Evolutionary conservation across 345 rosid genomes (phyloP).

Genomic region (Citrus glauca): DNA sequence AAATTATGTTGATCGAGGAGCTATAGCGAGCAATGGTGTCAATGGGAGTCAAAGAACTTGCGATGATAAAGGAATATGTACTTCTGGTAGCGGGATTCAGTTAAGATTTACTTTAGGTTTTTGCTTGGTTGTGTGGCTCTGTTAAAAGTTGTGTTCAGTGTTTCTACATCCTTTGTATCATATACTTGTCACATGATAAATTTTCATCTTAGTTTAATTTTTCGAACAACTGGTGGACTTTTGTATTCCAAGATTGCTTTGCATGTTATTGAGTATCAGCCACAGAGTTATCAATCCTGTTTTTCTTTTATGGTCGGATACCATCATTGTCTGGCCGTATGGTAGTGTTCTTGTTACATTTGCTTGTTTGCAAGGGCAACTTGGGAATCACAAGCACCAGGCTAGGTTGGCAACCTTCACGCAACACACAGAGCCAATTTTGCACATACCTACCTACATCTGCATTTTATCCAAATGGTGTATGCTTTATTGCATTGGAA

Average conservation of each 20-base stretch:
- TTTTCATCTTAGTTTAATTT: neutral
- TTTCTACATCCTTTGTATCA: neutral
- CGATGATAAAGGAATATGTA: slow-evolving; percentile 53
- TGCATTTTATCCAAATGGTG: neutral
- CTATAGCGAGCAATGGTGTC: slow-evolving; percentile 91
- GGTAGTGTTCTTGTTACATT: neutral
- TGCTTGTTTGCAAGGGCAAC: neutral
- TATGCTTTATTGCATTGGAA: neutral
- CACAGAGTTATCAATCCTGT: neutral
- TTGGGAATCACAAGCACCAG: neutral
- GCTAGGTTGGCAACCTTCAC: neutral
- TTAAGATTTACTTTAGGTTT: slow-evolving; percentile 31
- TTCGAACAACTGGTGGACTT: neutral
- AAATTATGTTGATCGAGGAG: slow-evolving; percentile 94
- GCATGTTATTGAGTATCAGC: neutral
- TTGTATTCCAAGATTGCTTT: neutral
- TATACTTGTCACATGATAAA: neutral
- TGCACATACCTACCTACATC: neutral
- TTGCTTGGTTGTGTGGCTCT: neutral
- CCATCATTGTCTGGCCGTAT: neutral
- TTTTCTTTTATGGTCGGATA: neutral
- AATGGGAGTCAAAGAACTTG: slow-evolving; percentile 73
- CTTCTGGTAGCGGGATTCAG: slow-evolving; percentile 88
- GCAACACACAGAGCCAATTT: neutral
- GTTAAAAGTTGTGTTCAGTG: neutral